Base-by-base conservation (phyloP, 2,329 filamentous ascomycete species). In the Aspergillus novofumigatus region DNA sequence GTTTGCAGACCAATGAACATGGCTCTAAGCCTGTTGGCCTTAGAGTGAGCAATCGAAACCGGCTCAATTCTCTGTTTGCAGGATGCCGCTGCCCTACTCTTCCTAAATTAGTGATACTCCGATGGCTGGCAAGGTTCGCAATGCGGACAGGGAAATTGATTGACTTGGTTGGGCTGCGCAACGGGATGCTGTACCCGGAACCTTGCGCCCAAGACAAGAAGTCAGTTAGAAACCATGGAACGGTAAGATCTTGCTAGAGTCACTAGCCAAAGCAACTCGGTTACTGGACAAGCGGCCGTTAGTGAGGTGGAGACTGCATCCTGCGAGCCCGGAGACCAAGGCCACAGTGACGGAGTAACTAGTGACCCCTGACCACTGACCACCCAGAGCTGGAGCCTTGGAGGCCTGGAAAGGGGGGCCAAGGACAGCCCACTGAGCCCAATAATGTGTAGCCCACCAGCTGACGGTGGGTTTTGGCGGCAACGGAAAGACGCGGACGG, bases 401-500 rank as follows among this genome's bases (percentile, higher is more conserved):
- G 52, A 52, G 32, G 47, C 20, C 17, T 35, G 49, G 29, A 35
- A 23, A 47, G 14, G 17, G 17, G 38, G 38, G 41, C n/a, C 20
- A 54, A 49, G 48, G 55, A 35, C 47, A 62, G 58, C 59, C 61
- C 59, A 62, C 57, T 56, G 57, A 56, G 59, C 57, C 59, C 45
- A 11, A 29, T 29, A 49, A 28, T 49, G 47, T 10, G 17, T 20
- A 49, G 29, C 5, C 49, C 26, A 38, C 59, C 55, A 54, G 52
- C 58, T 60, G 57, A 59, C 51, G 59, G 66, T 67, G 67, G 66
- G 60, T 67, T 64, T 56, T 64, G 64, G 67, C 57, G 59, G 62
- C 62, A 67, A 64, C 68, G 68, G 68, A 70, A 69, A 68, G 65
- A 68, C 59, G 66, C 68, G 68, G 67, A 69, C 68, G 67, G 67